Evolutionary conservation across 805 yeast species (phyloP).

Genomic region (Limtongia smithiae): DNA sequence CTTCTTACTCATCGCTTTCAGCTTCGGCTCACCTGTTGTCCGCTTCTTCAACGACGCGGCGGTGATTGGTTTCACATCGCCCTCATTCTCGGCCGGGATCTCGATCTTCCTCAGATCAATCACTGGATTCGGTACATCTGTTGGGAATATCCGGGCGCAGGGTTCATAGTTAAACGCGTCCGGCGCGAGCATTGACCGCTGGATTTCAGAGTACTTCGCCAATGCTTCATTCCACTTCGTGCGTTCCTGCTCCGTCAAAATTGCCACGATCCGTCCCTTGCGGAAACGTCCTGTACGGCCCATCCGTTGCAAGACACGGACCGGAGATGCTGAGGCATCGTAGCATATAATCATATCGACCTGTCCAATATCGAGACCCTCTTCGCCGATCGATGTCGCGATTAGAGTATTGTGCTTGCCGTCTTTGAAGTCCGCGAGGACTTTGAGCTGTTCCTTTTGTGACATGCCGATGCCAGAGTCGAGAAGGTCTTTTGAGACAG

Average conservation of each 20-base stretch:
- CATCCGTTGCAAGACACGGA: slow-evolving; percentile 90
- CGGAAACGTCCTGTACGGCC: slow-evolving; percentile 97
- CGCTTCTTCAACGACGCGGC: slow-evolving; percentile 1
- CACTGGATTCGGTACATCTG: slow-evolving; percentile 48
- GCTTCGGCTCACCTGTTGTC: background rate
- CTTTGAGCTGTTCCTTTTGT: slow-evolving; percentile 79
- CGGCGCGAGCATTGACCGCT: slow-evolving; percentile 45
- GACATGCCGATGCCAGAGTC: slow-evolving; percentile 82
- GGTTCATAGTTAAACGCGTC: slow-evolving; percentile 47
- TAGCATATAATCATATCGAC: slow-evolving; percentile 91
- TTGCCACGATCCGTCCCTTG: slow-evolving; percentile 73
- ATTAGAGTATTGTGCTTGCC: slow-evolving; percentile 79
- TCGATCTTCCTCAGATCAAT: slow-evolving; percentile 57
- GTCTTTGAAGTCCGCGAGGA: slow-evolving; percentile 58
- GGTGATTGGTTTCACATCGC: slow-evolving; percentile 12
- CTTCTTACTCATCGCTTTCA: slow-evolving; percentile 12
- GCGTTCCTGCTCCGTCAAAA: slow-evolving; percentile 75
- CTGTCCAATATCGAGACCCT: slow-evolving; percentile 97
- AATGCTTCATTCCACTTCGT: slow-evolving; percentile 77
- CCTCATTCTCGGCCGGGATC: slow-evolving; percentile 67
- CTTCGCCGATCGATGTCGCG: slow-evolving; percentile 97
- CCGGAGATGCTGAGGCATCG: slow-evolving; percentile 91
- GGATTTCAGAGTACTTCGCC: slow-evolving; percentile 77
- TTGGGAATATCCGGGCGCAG: slow-evolving; percentile 59
- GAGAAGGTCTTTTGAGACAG: slow-evolving; percentile 41